A percentile compares a stretch with the other conserved stretches of the same genome.
phyloP scores from a whole-genome alignment of 495 filamentous ascomycete species.

The Neurospora africana region DNA sequence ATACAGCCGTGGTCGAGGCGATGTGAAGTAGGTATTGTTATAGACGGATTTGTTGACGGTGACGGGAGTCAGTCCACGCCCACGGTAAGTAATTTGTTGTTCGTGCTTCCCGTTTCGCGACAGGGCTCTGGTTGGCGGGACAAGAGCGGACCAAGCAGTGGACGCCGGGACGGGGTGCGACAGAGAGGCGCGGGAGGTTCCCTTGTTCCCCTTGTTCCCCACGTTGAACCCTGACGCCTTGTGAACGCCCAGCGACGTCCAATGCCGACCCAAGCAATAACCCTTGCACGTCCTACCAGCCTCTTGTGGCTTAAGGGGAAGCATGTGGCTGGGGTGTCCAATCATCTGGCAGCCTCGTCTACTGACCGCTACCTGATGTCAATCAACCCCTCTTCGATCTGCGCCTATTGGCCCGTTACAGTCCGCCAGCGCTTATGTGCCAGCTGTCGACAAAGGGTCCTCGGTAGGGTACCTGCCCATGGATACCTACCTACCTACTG shows the following conservation, averaged over 20 bases:
- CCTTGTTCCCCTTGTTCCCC: background rate
- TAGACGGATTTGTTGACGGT: constrained; percentile 2
- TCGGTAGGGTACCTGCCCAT: background rate
- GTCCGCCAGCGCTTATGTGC: background rate
- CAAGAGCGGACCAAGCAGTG: constrained; percentile 3
- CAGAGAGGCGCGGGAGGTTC: background rate
- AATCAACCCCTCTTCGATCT: background rate
- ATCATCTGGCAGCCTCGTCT: background rate
- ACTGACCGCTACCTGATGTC: background rate
- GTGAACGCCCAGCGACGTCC: background rate
- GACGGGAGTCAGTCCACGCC: constrained; percentile 8
- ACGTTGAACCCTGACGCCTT: background rate
- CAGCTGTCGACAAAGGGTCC: background rate
- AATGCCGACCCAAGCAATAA: background rate
- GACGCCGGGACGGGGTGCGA: constrained; percentile 1
- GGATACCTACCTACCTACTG: background rate
- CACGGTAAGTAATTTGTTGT: constrained; percentile 10
- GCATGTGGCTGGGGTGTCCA: background rate
- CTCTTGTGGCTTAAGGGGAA: background rate
- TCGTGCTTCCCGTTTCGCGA: constrained; percentile 8
- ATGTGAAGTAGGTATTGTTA: background rate
- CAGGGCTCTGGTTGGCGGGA: constrained; percentile 16
- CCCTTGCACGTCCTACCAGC: background rate
- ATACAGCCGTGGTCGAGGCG: constrained; percentile 1
- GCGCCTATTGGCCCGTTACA: background rate